Evolutionary conservation across 2,329 filamentous ascomycete genomes (phyloP).

Genomic region (Cylindrodendrum hubeiense): DNA sequence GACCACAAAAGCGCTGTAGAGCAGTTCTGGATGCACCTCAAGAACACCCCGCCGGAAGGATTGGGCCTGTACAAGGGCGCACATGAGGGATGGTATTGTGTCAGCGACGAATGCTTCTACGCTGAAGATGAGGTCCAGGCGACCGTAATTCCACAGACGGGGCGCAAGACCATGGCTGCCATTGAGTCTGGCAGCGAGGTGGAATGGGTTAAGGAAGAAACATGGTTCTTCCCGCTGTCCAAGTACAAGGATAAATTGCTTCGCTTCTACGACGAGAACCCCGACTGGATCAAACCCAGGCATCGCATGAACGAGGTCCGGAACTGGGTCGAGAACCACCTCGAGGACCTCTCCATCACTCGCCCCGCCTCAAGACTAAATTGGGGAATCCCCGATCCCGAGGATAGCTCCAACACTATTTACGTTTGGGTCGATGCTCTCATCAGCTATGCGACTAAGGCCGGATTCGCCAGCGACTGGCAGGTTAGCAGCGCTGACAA

Average conservation of each 20-base stretch:
- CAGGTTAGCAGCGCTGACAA: constrained; percentile 71
- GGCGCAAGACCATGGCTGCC: constrained; percentile 84
- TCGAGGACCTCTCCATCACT: constrained; percentile 91
- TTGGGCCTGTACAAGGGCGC: constrained; percentile 86
- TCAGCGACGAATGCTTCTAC: constrained; percentile 97
- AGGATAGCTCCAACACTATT: constrained; percentile 87
- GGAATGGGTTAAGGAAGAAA: constrained; percentile 92
- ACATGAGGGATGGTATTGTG: constrained; percentile 96
- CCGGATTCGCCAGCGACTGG: constrained; percentile 77
- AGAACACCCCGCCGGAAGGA: constrained; percentile 63
- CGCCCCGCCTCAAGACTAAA: constrained; percentile 80
- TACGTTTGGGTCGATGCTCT: constrained; percentile 99
- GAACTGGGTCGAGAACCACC: constrained; percentile 78
- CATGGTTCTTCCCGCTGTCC: constrained; percentile 95
- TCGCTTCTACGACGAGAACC: constrained; percentile 82
- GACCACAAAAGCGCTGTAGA: constrained; percentile 88
- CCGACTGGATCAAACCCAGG: constrained; percentile 80
- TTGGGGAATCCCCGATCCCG: constrained; percentile 93
- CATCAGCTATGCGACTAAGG: constrained; percentile 90
- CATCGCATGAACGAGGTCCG: constrained; percentile 84
- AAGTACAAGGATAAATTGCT: constrained; percentile 84
- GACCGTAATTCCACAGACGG: constrained; percentile 82
- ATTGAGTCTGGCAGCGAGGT: constrained; percentile 92
- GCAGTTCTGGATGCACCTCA: constrained; percentile 87
- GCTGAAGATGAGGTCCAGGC: constrained; percentile 80